Evolutionary conservation across 1,284 basidiomycete genomes (phyloP), one percentile per base, ranked within the genome.

Genomic region (Uromyces viciae-fabae): DNA sequence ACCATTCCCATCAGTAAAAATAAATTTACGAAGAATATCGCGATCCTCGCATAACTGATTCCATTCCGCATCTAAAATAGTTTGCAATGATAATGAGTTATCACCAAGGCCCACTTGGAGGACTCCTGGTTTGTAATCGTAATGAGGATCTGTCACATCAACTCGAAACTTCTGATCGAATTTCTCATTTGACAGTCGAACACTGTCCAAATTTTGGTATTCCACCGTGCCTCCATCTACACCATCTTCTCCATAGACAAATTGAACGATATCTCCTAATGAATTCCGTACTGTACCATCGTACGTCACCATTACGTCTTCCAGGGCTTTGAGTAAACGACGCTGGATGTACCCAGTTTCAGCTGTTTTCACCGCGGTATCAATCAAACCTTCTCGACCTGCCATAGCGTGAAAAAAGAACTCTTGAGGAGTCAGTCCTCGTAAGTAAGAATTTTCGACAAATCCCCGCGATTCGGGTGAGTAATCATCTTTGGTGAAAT

Each of bases 341-440:
- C 96, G 93, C 87, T 99, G 97, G 84, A 99, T 99, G 87, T 99
- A 99, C 84, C 97, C 97, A 0, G 97, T 99, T 88, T 99, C 97
- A 69, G 97, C 97, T 8, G 97, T 99, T 89, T 99, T 99, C 87
- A 99, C 95, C 40, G 97, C 97, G 1, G 97, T 99, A 89, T 99
- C 97, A 84, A 99, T 98, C 76, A 99, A 88, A 90, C 97, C 97
- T 87, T 99, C 97, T 85, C 97, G 92, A 88, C 97, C 97, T 84
- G 96, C 96, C 97, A 99, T 99, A 79, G 97, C 97, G 88, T 99
- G 97, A 91, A 99, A 99, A 90, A 99, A 99, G 90, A 95, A 99
- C 86, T 99, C 97, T 84, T 98, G 95, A 0, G 97, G 95, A 0
- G 96, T 99, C 82, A 99, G 87, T 69, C 97, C 97, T 83, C 96